Evolutionary conservation across 768 basidiomycete genomes (phyloP).

Genomic region (Rhodotorula diobovata): DNA sequence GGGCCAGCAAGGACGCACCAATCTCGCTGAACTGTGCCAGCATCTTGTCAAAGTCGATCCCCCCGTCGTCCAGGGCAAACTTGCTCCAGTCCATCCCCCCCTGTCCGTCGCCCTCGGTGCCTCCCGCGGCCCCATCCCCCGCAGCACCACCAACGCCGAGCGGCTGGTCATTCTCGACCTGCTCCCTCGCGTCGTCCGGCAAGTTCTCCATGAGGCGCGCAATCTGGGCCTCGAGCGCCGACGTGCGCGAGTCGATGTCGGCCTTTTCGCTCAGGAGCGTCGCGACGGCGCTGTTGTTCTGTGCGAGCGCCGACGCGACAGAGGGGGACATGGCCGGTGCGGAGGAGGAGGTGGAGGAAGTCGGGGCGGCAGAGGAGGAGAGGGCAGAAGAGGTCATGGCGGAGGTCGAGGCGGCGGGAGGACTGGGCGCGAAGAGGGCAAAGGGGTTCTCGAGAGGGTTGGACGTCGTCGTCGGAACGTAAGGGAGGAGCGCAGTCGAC

Average conservation of each 20-base stretch:
- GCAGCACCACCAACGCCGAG: background rate
- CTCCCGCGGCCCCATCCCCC: background rate
- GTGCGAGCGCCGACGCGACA: slow-evolving; percentile 5
- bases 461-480: background rate
- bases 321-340: slow-evolving; percentile 13
- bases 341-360: background rate
- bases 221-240: slow-evolving; percentile 35
- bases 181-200: slow-evolving; percentile 30
- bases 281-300: slow-evolving; percentile 13
- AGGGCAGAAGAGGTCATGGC: background rate
- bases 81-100: slow-evolving; percentile 9
- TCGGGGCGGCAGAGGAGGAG: no score
- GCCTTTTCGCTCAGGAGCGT: slow-evolving; percentile 20
- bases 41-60: slow-evolving; percentile 33
- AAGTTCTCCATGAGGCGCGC: slow-evolving; percentile 23
- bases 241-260: slow-evolving; percentile 30
- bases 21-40: slow-evolving; percentile 31
- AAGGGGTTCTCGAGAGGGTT: slow-evolving; percentile 9
- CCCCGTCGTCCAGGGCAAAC: slow-evolving; percentile 4
- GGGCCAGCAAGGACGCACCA: background rate
- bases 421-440: background rate
- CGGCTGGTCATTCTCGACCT: slow-evolving; percentile 9
- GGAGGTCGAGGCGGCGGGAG: background rate
- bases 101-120: background rate
- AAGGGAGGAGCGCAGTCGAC: slow-evolving; percentile 1